A percentile compares a stretch with the other conserved stretches of the same genome.
phyloP scores from a whole-genome alignment of 305 asterid species.

The Striga hermonthica region DNA sequence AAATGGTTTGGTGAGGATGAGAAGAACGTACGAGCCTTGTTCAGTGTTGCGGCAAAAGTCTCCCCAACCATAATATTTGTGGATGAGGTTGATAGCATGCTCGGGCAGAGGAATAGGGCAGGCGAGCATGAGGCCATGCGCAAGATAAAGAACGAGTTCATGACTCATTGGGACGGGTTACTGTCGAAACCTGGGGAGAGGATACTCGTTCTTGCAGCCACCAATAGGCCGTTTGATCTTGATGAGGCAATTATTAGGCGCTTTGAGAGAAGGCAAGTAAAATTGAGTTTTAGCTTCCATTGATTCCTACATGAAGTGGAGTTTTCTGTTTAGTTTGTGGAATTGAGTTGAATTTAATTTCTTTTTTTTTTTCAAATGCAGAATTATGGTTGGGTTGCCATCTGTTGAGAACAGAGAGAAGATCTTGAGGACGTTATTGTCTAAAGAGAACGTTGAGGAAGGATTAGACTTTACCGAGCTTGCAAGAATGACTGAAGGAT shows the following conservation, averaged over 20 bases:
- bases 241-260: slow-evolving; percentile 94
- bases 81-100: slow-evolving; percentile 98
- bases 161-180: slow-evolving; percentile 94
- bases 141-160: slow-evolving; percentile 90
- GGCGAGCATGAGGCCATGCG: slow-evolving; percentile 98
- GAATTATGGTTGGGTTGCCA: slow-evolving; percentile 90
- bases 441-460: slow-evolving; percentile 66
- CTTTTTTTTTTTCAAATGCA: slow-evolving; percentile 28
- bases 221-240: slow-evolving; percentile 92
- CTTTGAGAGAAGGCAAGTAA: slow-evolving; percentile 78
- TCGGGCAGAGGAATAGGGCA: slow-evolving; percentile 75
- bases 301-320: neutral
- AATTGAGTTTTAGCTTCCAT: neutral
- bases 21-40: slow-evolving; percentile 82
- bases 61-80: slow-evolving; percentile 92
- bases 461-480: slow-evolving; percentile 62
- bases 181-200: slow-evolving; percentile 76
- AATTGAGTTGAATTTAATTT: neutral
- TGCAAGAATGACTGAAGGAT: slow-evolving; percentile 78
- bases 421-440: slow-evolving; percentile 66
- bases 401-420: slow-evolving; percentile 65
- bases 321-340: neutral
- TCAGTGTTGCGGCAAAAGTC: slow-evolving; percentile 88
- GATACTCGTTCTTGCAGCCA: slow-evolving; percentile 89
- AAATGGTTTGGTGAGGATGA: slow-evolving; percentile 98